Evolutionary conservation across 139 green algal genomes (phyloP), one percentile per base, ranked within the genome.

Genomic region (Pleodorina starrii): DNA sequence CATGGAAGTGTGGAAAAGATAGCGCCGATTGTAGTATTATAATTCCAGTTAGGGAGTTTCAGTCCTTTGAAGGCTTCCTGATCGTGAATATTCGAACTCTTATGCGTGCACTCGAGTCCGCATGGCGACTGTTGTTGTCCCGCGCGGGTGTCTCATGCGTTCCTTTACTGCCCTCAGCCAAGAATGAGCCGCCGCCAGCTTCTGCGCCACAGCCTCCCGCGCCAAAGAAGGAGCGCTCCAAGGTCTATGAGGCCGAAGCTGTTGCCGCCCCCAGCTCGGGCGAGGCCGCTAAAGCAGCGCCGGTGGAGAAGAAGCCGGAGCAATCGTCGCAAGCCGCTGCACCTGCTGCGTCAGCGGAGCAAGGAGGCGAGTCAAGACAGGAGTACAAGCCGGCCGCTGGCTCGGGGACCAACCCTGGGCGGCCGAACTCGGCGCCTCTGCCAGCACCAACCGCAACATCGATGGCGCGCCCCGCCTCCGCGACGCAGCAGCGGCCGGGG

Each of bases 91-190:
- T 25, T 32, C 25, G 29, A 66, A 21, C 54, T 66, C 29, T 12
- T 25, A 32, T 66, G 25, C 50, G 50, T 17, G 14, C 14, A 25
- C 54, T 32, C 54, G 21, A 66, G 54, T 66, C 3, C 9, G 54
- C 54, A 66, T 66, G 54, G 54, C 54, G 54, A 66, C 54, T 66
- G 54, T n/a, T n/a, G n/a, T n/a, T n/a, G n/a, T n/a, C n/a, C n/a
- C 54, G 6, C 7, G 21, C 9, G 21, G 54, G 54, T 25, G 25
- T 66, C 54, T 25, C 54, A 32, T 12, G 21, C 21, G 29, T 4
- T 25, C 54, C 3, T 66, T 66, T 66, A 21, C 54, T 32, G 17
- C 48, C 32, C 17, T 48, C 69, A 77, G 69, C 69, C 69, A 48
- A 48, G 36, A 77, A 77, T 29, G 69, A 50, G 38, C 14, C 69